These are phyloP conservation scores for Paracamarosporium sp. DNA, from an alignment of 2,329 filamentous ascomycete genomes.

Conservation along the genomic window DNA sequence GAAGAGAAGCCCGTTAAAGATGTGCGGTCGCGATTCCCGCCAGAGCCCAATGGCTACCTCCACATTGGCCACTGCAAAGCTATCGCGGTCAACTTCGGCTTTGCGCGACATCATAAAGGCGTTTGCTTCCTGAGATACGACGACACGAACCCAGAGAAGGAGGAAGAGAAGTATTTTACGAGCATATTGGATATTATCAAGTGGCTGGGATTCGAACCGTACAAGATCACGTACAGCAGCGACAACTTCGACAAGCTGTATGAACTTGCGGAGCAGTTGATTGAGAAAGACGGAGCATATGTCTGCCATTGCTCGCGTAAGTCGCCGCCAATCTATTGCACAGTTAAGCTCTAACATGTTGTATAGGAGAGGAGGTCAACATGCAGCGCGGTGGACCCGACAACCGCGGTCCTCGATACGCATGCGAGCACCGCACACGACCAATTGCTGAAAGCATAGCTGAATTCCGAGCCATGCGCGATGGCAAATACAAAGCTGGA, in stretches of 20 bases:
- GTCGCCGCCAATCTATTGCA: constrained; percentile 14
- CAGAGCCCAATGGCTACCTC: constrained; percentile 85
- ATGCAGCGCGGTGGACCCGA: constrained; percentile 82
- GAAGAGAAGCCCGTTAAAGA: constrained; percentile 56
- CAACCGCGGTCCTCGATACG: constrained; percentile 72
- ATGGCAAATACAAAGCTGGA: constrained; percentile 86
- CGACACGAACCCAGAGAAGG: constrained; percentile 93
- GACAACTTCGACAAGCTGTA: constrained; percentile 92
- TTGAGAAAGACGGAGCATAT: constrained; percentile 72
- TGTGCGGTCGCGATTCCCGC: constrained; percentile 58
- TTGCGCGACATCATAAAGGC: constrained; percentile 83
- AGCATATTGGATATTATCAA: constrained; percentile 87
- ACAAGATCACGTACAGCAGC: constrained; percentile 82
- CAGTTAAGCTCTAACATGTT: constrained; percentile 26
- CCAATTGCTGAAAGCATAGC: constrained; percentile 76
- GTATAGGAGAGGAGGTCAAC: constrained; percentile 77
- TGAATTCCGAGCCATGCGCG: constrained; percentile 89
- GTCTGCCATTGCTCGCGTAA: constrained; percentile 82
- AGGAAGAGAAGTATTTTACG: constrained; percentile 87
- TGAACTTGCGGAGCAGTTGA: constrained; percentile 85
- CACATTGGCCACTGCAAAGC: constrained; percentile 96
- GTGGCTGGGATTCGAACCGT: constrained; percentile 87
- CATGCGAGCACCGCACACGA: constrained; percentile 80
- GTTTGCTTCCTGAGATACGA: constrained; percentile 82
- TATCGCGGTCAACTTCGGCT: constrained; percentile 95